Conservation (phyloP, 2,329 filamentous ascomycete species). For the Coniella vitis region DNA sequence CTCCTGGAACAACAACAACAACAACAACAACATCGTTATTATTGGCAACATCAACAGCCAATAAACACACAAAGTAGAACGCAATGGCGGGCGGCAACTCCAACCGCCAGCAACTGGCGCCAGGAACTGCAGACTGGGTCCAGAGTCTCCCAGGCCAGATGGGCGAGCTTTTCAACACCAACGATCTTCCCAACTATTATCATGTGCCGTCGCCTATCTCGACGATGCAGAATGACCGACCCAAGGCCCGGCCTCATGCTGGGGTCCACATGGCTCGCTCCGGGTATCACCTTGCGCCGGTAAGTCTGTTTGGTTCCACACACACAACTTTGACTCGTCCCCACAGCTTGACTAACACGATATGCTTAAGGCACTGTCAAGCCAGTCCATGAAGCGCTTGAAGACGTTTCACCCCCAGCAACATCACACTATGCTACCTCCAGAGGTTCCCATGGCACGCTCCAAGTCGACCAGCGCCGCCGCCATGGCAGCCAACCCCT, state of each 20-base stretch:
- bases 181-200: neutral
- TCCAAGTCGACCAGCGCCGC: constrained; percentile 36
- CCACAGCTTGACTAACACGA: constrained; percentile 1
- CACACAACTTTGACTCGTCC: neutral
- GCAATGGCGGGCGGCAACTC: no score
- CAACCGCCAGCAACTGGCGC: no score
- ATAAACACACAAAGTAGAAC: no score
- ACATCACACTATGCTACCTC: constrained; percentile 21
- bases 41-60: no score
- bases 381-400: constrained; percentile 22
- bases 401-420: constrained; percentile 23
- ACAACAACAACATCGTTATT: no score
- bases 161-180: neutral
- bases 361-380: constrained; percentile 8
- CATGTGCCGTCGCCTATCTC: constrained; percentile 1
- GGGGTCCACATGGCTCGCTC: constrained; percentile 2
- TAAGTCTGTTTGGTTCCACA: constrained; percentile 2
- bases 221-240: constrained; percentile 1
- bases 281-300: constrained; percentile 4
- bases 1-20: no score
- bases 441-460: constrained; percentile 37
- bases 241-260: constrained; percentile 3
- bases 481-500: constrained; percentile 27
- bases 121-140: no score
- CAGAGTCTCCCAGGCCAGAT: no score